These are phyloP conservation scores for Xylaria nigripes DNA, from an alignment of 495 filamentous ascomycete species.

Conservation along the genomic window DNA sequence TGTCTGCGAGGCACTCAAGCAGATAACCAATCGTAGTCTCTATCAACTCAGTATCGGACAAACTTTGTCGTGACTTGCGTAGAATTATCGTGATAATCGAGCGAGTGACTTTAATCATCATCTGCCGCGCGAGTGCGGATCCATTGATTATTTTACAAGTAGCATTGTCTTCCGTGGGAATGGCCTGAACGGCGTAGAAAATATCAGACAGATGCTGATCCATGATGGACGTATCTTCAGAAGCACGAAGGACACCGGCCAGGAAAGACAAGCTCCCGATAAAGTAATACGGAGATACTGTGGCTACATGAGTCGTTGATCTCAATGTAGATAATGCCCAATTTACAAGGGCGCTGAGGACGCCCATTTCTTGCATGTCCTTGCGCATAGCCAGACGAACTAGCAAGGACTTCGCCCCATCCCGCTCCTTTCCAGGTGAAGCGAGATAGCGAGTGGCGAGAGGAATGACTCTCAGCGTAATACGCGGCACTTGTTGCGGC, in stretches of 20 bases:
- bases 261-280: constrained; percentile 75
- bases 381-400: constrained; percentile 70
- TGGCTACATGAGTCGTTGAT: constrained; percentile 20
- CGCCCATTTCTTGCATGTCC: constrained; percentile 75
- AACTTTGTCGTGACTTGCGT: constrained; percentile 31
- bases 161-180: constrained; percentile 31
- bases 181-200: constrained; percentile 42
- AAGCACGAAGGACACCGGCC: constrained; percentile 54
- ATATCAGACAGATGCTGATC: constrained; percentile 36
- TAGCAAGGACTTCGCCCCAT: constrained; percentile 74
- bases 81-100: constrained; percentile 59
- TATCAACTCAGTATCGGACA: constrained; percentile 45
- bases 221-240: constrained; percentile 44
- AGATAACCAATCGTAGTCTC: constrained; percentile 69
- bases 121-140: constrained; percentile 70
- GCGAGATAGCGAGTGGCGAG: constrained; percentile 64
- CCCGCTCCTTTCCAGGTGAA: constrained; percentile 73
- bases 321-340: constrained; percentile 59
- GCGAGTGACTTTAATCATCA: constrained; percentile 73
- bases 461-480: constrained; percentile 60
- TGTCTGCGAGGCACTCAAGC: constrained; percentile 62
- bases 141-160: constrained; percentile 43
- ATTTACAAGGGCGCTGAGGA: constrained; percentile 54
- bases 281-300: constrained; percentile 40
- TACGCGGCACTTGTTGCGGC: constrained; percentile 52